Percentiles rank a stretch among this genome's conserved stretches.
phyloP scores from a whole-genome alignment of 108 stramenopile genomes.

The Cylindrotheca closterium region DNA sequence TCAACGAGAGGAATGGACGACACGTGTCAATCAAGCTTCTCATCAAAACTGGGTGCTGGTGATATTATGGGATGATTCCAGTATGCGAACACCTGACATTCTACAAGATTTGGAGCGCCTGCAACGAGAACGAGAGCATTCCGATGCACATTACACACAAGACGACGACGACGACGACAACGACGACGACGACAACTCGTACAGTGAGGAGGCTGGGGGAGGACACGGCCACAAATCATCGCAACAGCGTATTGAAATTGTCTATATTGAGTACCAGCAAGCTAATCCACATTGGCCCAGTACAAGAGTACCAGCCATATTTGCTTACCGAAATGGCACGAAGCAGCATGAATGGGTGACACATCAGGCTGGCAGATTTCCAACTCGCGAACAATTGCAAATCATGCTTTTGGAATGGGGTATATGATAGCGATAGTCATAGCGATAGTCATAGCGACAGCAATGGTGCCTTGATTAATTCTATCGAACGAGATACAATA shows the following conservation, averaged over 20 bases:
- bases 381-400: slow-evolving; percentile 1
- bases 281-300: slow-evolving; percentile 88
- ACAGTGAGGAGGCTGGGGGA: slow-evolving; percentile 30
- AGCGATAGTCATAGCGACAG: too few relatives aligned
- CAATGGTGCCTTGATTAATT: too few relatives aligned
- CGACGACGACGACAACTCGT: slow-evolving; percentile 36
- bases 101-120: slow-evolving; percentile 20
- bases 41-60: slow-evolving; percentile 68
- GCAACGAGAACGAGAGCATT: not conserved
- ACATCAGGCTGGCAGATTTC: slow-evolving; percentile 6
- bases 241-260: slow-evolving; percentile 79
- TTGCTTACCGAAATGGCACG: slow-evolving; percentile 86
- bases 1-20: slow-evolving; percentile 62
- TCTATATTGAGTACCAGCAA: slow-evolving; percentile 68
- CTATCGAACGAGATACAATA: too few relatives aligned
- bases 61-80: slow-evolving; percentile 26
- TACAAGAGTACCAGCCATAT: slow-evolving; percentile 76
- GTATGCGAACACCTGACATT: slow-evolving; percentile 6
- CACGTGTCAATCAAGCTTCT: slow-evolving; percentile 75
- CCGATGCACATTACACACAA: not conserved
- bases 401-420: slow-evolving; percentile 4
- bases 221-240: too few relatives aligned
- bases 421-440: not conserved
- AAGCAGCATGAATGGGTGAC: slow-evolving; percentile 70
- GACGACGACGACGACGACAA: slow-evolving; percentile 40